Base-by-base conservation (phyloP, 768 basidiomycete species). In the Peribolospora baueri region DNA sequence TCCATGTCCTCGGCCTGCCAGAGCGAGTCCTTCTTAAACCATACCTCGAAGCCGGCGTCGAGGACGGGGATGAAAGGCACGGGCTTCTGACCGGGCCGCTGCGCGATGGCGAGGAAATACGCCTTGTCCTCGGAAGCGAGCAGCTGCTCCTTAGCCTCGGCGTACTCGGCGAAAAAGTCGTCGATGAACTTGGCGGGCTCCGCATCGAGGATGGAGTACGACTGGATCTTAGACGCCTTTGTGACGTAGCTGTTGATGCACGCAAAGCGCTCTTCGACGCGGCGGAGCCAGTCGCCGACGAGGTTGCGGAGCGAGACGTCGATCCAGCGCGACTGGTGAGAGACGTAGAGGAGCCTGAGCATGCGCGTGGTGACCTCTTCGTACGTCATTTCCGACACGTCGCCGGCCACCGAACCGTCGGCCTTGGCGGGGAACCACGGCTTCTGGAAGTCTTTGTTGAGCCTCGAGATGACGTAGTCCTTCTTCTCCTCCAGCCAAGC, bases 21-120 rank as follows among this genome's bases (percentile, higher is more conserved):
- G 8, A 97, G 77, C 5, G 91, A 97, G 67, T 95, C 91, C 81
- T 98, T 98, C 76, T 98, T 97, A 73, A 98, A 97, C 93, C 93
- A 98, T 52, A 97, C 88, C 66, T 90, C 86, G 65, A 97, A 97
- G 61, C 70, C 79, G 25, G 80, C 78, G 66, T 95, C 90, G 52
- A 97, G 76, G 40, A 98, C 80, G 4, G 91, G 90, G 61, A 98
- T 93, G 73, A 95, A 98, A 0, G 93, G 93, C 5, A 81, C 91
- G 1, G 93, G 93, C 60, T 97, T 98, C 74, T 98, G 93, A 3
- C 87, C 88, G 9, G 86, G 84, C 50, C 93, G 77, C 68, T 98
- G 91, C 36, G 85, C 74, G 63, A 98, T 97, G 42, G 85, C 82
- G 45, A 97, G 76, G 78, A 98, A 97, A 71, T 80, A 98, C 0